Percentiles rank a stretch among this genome's conserved stretches.
phyloP scores from a whole-genome alignment of 345 rosid genomes.

The Cardamine resedifolia region DNA sequence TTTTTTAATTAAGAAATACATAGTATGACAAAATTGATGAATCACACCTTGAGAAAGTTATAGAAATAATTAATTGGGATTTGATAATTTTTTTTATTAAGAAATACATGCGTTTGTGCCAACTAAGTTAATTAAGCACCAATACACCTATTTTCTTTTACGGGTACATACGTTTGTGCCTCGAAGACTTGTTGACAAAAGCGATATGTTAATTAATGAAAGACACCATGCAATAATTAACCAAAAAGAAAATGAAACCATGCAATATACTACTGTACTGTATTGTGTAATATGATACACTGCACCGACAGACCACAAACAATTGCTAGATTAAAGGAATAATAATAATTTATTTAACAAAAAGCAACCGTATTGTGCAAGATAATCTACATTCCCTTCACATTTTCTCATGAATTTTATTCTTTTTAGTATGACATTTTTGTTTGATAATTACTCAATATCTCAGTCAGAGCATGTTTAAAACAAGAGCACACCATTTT shows the following conservation, averaged over 20 bases:
- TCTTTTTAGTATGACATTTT: background rate
- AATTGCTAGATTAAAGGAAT: conserved; percentile 2
- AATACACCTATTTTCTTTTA: background rate
- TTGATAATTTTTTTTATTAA: background rate
- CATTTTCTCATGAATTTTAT: background rate
- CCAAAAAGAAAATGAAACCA: background rate
- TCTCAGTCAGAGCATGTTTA: conserved; percentile 13
- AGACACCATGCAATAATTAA: conserved; percentile 15
- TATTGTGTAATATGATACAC: conserved; percentile 21
- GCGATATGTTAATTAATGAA: background rate
- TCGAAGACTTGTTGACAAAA: conserved; percentile 10
- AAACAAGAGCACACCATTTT: conserved; percentile 4
- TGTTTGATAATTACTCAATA: conserved; percentile 9
- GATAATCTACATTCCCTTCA: conserved; percentile 27
- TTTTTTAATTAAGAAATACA: no score
- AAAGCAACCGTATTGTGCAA: conserved; percentile 29
- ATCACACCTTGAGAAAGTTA: conserved; percentile 1
- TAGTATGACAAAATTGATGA: background rate
- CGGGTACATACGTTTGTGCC: conserved; percentile 13
- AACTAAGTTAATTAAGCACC: background rate
- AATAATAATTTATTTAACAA: background rate
- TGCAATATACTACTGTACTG: conserved; percentile 14
- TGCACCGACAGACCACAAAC: conserved; percentile 26
- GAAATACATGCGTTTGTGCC: background rate
- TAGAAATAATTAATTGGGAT: background rate